Conservation (phyloP, 768 basidiomycete species). For the Boletellus ananas region DNA sequence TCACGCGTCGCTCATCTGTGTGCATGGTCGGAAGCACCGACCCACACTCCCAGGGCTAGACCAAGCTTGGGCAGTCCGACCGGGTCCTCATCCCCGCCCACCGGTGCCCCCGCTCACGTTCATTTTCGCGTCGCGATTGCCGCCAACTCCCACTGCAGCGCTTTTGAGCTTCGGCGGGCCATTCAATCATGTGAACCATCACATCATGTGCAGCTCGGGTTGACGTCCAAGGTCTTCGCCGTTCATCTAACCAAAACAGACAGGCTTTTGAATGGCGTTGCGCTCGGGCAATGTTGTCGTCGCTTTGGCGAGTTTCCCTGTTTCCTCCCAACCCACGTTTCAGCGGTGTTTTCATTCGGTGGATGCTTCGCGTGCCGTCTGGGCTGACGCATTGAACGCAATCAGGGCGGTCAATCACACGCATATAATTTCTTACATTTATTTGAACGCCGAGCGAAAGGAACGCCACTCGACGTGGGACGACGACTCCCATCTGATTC, state of each 20-base stretch:
- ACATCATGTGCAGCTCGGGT: not conserved
- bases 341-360: not conserved
- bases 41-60: not conserved
- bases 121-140: conserved; percentile 10
- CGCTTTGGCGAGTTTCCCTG: not conserved
- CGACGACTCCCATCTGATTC: not conserved
- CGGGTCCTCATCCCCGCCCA: not conserved
- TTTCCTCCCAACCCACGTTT: not conserved
- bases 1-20: not conserved
- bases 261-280: not conserved
- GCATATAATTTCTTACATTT: too few relatives aligned
- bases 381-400: not conserved
- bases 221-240: not conserved
- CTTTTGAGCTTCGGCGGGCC: conserved; percentile 11
- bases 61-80: not conserved
- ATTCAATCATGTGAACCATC: conserved; percentile 18
- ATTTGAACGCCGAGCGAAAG: too few relatives aligned
- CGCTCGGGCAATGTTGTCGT: not conserved
- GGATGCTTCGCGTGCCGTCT: not conserved
- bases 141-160: conserved; percentile 16
- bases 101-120: not conserved
- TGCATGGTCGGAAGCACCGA: not conserved
- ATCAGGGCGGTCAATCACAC: conserved; percentile 4
- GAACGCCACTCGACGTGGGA: conserved; percentile 1
- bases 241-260: conserved; percentile 23